These are phyloP conservation scores for Beauveria australis DNA, from an alignment of 2,329 filamentous ascomycete genomes.

Conservation along the genomic window DNA sequence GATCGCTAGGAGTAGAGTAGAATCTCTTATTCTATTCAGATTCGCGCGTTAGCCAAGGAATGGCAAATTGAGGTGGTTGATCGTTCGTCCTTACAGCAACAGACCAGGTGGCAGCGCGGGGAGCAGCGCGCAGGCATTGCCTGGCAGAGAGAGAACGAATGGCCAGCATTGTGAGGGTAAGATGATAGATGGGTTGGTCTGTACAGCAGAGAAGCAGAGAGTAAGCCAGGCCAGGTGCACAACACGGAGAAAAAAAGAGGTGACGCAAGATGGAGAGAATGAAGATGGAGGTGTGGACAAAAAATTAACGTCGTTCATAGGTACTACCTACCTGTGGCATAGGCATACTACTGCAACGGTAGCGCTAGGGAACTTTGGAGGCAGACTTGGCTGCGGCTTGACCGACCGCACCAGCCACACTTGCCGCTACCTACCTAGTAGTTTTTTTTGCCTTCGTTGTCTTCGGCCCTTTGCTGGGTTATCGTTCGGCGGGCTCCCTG, in stretches of 20 bases:
- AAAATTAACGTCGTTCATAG: conserved; percentile 13
- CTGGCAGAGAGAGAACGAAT: conserved; percentile 68
- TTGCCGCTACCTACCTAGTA: neutral
- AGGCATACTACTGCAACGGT: neutral
- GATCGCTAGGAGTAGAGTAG: conserved; percentile 58
- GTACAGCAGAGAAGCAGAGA: conserved; percentile 15
- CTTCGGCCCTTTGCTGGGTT: conserved; percentile 4
- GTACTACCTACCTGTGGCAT: neutral
- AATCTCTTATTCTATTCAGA: conserved; percentile 42
- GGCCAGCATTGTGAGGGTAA: conserved; percentile 64
- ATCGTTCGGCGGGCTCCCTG: conserved; percentile 12
- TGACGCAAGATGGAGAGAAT: conserved; percentile 12
- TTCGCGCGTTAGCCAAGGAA: conserved; percentile 1
- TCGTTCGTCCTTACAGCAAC: conserved; percentile 22
- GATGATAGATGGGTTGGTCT: neutral
- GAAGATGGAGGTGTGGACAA: conserved; percentile 15
- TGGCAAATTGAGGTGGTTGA: conserved; percentile 6
- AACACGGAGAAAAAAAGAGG: conserved; percentile 17
- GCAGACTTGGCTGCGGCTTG: conserved; percentile 8
- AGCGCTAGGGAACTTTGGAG: neutral
- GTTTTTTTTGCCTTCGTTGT: neutral
- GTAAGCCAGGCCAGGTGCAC: conserved; percentile 12
- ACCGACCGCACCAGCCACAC: conserved; percentile 9
- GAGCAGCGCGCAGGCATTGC: conserved; percentile 68
- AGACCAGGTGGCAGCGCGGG: conserved; percentile 40